These are phyloP conservation scores for Geotrichum australiense DNA, from an alignment of 1,139 yeast genomes.

Conservation along the genomic window DNA sequence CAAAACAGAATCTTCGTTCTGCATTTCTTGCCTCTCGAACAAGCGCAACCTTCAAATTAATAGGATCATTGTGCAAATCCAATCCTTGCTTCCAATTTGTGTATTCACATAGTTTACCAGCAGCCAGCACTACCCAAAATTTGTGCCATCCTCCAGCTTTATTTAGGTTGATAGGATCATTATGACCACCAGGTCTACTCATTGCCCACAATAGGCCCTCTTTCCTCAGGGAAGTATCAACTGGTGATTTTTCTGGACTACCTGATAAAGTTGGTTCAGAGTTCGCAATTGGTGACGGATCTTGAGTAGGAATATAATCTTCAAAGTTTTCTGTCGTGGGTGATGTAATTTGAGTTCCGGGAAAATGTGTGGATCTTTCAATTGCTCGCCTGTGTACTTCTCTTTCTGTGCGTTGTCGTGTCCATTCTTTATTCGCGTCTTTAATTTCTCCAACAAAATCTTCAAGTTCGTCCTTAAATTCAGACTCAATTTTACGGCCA, in stretches of 20 bases:
- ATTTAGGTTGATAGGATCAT: slow-evolving; percentile 53
- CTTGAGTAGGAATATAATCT: slow-evolving; percentile 3
- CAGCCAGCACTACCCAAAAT: slow-evolving; percentile 73
- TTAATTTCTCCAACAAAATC: slow-evolving; percentile 31
- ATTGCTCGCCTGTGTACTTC: slow-evolving; percentile 36
- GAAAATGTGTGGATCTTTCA: slow-evolving; percentile 26
- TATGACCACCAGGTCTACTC: slow-evolving; percentile 36
- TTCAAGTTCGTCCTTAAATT: slow-evolving; percentile 32
- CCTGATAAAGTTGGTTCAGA: slow-evolving; percentile 4
- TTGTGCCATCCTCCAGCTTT: slow-evolving; percentile 80
- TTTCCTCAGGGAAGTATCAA: slow-evolving; percentile 27
- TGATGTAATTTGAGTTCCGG: slow-evolving; percentile 9
- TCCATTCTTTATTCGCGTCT: slow-evolving; percentile 37
- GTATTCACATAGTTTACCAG: slow-evolving; percentile 63
- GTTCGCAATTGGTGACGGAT: slow-evolving; percentile 7
- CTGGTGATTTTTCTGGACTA: slow-evolving; percentile 15
- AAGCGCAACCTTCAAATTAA: slow-evolving; percentile 65
- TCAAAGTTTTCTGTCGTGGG: slow-evolving; percentile 8
- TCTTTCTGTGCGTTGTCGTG: slow-evolving; percentile 37
- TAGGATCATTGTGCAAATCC: slow-evolving; percentile 58
- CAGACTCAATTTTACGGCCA: slow-evolving; percentile 24
- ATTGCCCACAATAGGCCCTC: slow-evolving; percentile 59
- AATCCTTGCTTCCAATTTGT: slow-evolving; percentile 75
- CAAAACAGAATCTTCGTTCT: slow-evolving; percentile 57
- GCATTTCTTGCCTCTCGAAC: slow-evolving; percentile 47